These are phyloP conservation scores for Hanseniaspora uvarum DNA, from an alignment of 1,139 yeast species.

Conservation along the genomic window DNA sequence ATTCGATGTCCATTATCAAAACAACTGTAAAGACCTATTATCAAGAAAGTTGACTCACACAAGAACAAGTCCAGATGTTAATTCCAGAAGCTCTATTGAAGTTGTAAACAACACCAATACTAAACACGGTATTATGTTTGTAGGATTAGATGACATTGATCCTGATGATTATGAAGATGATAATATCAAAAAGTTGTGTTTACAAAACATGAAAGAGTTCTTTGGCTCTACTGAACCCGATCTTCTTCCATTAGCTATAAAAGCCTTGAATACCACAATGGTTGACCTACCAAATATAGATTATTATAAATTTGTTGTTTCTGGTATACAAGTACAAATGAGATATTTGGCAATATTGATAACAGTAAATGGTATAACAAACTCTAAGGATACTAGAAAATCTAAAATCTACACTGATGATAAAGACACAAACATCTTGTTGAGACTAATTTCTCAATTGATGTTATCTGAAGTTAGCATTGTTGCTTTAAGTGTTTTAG, in stretches of 20 bases:
- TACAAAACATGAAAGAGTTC: slow-evolving; percentile 39
- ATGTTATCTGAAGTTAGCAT: slow-evolving; percentile 72
- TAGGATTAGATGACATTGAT: slow-evolving; percentile 21
- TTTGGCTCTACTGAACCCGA: slow-evolving; percentile 44
- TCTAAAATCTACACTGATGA: slow-evolving; percentile 17
- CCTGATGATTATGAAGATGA: slow-evolving; percentile 23
- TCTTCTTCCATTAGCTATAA: slow-evolving; percentile 42
- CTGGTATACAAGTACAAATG: slow-evolving; percentile 81
- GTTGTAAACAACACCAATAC: background rate
- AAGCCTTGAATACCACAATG: slow-evolving; percentile 36
- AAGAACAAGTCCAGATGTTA: slow-evolving; percentile 4
- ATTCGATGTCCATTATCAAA: background rate
- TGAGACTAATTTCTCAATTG: slow-evolving; percentile 52
- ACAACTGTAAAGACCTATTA: slow-evolving; percentile 15
- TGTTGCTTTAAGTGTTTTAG: slow-evolving; percentile 84
- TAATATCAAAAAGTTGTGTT: slow-evolving; percentile 28
- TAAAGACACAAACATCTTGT: slow-evolving; percentile 39
- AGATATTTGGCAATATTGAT: slow-evolving; percentile 56
- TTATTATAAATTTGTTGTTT: slow-evolving; percentile 55
- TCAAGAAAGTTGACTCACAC: slow-evolving; percentile 26
- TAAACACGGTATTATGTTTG: slow-evolving; percentile 11
- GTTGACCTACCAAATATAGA: slow-evolving; percentile 30
- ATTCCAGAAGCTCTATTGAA: slow-evolving; percentile 1
- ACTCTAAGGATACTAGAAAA: slow-evolving; percentile 14
- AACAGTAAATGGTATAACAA: slow-evolving; percentile 32